Evolutionary conservation across 208 protist genomes (phyloP), one percentile per base, ranked within the genome.

Genomic region (Polymyxa betae): DNA sequence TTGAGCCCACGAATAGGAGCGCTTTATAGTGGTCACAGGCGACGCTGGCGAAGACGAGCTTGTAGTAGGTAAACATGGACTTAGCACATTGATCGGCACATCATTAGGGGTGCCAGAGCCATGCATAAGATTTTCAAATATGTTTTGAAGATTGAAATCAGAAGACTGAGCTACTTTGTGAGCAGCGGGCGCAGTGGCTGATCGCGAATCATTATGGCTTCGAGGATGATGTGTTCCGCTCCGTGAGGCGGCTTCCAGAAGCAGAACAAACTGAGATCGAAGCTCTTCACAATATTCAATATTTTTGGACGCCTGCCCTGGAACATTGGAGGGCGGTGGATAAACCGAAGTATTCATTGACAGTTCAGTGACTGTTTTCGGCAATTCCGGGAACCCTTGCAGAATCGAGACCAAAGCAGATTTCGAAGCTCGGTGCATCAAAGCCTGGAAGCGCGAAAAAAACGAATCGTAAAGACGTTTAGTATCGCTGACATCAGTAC

Each of bases 261-360:
- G 72, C 5, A 43, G 5, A 5, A 82, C 72, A 43, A 82, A 82
- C 72, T 45, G 72, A 20, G 72, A 82, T 20, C 72, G n/a, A 12
- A 82, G 72, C 72, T 45, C 35, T 43, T 82, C 72, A 82, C 72
- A 82, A 43, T 82, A 43, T 43, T 82, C 72, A 12, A 82, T 35
- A 43, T 82, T 82, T 38, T 82, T 5, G 35, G 72, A 35, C 5
- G 72, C n/a, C 5, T 45, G 16, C 16, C 16, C 72, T 38, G 72
- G 72, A 82, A 82, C 40, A 43, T 82, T 82, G 12, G 72, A 82
- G 5, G 5, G 72, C 5, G 40, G 35, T 35, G 72, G 72, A 43
- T 82, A 82, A 20, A 82, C n/a, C 16, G 72, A 82, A 35, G 5
- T 45, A 43, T 82, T 82, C 72, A 82, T 82, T 43, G 72, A 45